Evolutionary conservation across 2,329 filamentous ascomycete genomes (phyloP), one percentile per base, ranked within the genome.

Genomic region (Fusarium sp.): DNA sequence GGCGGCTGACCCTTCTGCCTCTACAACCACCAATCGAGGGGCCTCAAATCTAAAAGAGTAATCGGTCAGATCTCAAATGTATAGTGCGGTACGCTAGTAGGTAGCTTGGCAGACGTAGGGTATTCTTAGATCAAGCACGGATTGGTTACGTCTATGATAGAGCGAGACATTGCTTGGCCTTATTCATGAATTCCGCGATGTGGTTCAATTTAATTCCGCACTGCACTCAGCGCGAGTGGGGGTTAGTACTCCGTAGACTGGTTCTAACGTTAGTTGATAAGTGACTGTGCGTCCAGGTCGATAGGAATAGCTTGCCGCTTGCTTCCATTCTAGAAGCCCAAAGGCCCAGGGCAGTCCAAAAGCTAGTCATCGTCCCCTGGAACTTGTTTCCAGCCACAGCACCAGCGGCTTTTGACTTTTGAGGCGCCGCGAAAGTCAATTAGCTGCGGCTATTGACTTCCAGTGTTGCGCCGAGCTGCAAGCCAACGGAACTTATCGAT

Each of bases 281-380:
- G 7, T n/a, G 32, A 34, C 32, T 34, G 32, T n/a, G 32, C 15
- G 17, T 36, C 7, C 7, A n/a, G n/a, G n/a, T n/a, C n/a, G n/a
- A 17, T 36, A 36, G 15, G 8, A 57, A 57, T 24, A 43, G n/a
- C n/a, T n/a, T n/a, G n/a, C n/a, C n/a, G 32, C 38, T 57, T 56
- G 34, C 44, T 62, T 62, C 59, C 62, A 62, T 62, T 62, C 59
- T 62, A 62, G 59, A 62, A 62, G 58, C 32, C 43, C 32, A 40
- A 39, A 11, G 14, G 38, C 20, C 49, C 14, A 17, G 42, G 30
- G 32, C 19, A 7, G 32, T 17, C 15, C n/a, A 34, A 34, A 14
- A 26, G 24, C 24, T 12, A 28, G 10, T 11, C 12, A n/a, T 39
- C 7, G 43, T 30, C 40, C 40, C 26, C 34, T 42, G 34, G 17